Evolutionary conservation across 345 rosid species (phyloP), one percentile per base, ranked within the genome.

Genomic region (Dipteronia sinensis): DNA sequence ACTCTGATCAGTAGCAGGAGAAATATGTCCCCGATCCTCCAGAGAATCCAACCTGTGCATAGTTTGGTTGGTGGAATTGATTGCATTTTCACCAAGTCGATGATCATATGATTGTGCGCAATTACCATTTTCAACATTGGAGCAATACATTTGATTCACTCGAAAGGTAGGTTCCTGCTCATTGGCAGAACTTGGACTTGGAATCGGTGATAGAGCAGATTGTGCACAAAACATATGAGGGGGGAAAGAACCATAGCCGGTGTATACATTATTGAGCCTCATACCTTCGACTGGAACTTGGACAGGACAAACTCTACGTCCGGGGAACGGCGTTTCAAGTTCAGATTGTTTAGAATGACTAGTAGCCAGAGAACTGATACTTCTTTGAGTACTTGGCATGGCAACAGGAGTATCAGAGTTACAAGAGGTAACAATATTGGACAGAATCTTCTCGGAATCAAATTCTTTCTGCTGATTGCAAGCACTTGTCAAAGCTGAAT

Each of bases 1-100:
- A 79, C 95, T 90, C 81, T 87, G 90, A 75, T 92, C 91, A 11
- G 90, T 82, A 40, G 82, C 79, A 7, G 91, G 81, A 74, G 90
- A 89, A 68, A 86, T 67, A 75, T 79, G 83, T 72, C 89, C 90
- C 70, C 81, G 87, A 67, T 91, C 96, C 63, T 91, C 93, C 72
- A 73, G 7, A 40, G 83, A 73, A 63, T 86, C 84, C 64, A 79
- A 68, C 61, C 67, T 83, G 38, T 84, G 81, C 51, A 61, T 38
- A 25, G 77, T 69, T 17, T 75, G 82, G 51, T 77, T 80, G 80
- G 86, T 51, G 34, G 88, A 81, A 74, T 78, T 79, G 72, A 79
- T 77, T 65, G 75, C 76, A 77, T 85, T 81, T 49, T 85, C 85
- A 75, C 83, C 87, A 61, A 77, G 80, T 42, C 61, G 84, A 71